Evolutionary conservation across 2,329 filamentous ascomycete species (phyloP).

Genomic region (Thermothelomyces thermophilus): DNA sequence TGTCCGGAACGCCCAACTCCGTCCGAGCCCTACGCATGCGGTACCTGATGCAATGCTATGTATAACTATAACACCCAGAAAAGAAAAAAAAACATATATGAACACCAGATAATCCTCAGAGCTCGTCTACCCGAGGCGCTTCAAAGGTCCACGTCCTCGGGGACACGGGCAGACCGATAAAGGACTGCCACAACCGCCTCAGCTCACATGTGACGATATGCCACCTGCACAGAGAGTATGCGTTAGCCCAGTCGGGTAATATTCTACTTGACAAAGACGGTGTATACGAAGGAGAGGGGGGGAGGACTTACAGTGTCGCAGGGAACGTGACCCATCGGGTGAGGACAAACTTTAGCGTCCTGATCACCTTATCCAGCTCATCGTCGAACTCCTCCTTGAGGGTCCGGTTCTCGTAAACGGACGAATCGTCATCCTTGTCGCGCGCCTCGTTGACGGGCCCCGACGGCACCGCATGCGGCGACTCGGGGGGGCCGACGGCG

Average conservation of each 20-base stretch:
- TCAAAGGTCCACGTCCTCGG: constrained; percentile 43
- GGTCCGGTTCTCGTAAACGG: constrained; percentile 34
- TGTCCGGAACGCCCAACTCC: constrained; percentile 7
- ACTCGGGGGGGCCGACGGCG: constrained; percentile 26
- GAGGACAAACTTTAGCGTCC: constrained; percentile 60
- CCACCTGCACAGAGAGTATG: constrained; percentile 35
- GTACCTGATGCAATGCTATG: constrained; percentile 10
- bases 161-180: constrained; percentile 46
- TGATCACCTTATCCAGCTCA: constrained; percentile 59
- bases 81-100: not conserved
- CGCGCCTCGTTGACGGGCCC: constrained; percentile 38
- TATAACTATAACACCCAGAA: not conserved
- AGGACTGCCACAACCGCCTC: constrained; percentile 42
- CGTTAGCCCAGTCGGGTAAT: no score
- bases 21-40: not conserved
- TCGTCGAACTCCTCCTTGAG: constrained; percentile 52
- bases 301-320: constrained; percentile 57
- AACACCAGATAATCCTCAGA: constrained; percentile 32
- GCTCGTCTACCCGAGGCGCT: constrained; percentile 42
- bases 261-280: no score
- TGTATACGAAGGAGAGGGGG: no score
- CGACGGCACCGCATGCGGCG: constrained; percentile 34
- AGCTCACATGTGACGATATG: constrained; percentile 40
- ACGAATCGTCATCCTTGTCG: constrained; percentile 27
- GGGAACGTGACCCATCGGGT: constrained; percentile 66